Evolutionary conservation across 2,329 filamentous ascomycete species (phyloP).

Genomic region (Cadophora luteo-olivacea): DNA sequence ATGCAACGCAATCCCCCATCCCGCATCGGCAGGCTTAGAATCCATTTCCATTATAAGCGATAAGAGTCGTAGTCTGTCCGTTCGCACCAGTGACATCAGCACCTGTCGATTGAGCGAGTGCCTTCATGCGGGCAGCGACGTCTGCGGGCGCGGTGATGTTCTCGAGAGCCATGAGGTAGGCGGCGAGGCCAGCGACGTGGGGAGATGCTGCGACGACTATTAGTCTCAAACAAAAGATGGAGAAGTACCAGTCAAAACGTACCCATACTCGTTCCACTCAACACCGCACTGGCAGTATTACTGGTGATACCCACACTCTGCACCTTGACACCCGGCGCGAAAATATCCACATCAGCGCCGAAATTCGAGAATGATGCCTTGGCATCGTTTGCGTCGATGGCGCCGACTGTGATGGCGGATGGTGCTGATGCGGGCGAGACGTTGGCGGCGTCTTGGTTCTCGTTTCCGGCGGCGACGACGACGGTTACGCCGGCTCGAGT

Average conservation of each 20-base stretch:
- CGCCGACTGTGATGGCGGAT: slow-evolving; percentile 59
- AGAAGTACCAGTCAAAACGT: slow-evolving; percentile 5
- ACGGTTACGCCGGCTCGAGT: slow-evolving; percentile 56
- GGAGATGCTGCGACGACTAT: slow-evolving; percentile 58
- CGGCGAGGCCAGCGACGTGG: slow-evolving; percentile 71
- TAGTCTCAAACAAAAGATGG: too few species aligned
- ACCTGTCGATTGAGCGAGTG: slow-evolving; percentile 45
- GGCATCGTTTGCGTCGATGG: slow-evolving; percentile 49
- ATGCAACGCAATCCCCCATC: background rate
- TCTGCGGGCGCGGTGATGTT: slow-evolving; percentile 48
- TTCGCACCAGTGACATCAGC: slow-evolving; percentile 48
- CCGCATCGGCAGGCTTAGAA: slow-evolving; percentile 18
- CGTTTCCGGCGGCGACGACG: slow-evolving; percentile 62
- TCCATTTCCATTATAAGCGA: slow-evolving; percentile 61
- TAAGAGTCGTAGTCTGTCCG: slow-evolving; percentile 55
- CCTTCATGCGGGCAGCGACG: slow-evolving; percentile 47
- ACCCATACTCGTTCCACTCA: slow-evolving; percentile 67
- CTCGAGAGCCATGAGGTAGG: slow-evolving; percentile 65
- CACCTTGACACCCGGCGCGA: slow-evolving; percentile 56
- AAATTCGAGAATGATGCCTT: slow-evolving; percentile 58
- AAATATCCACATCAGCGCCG: slow-evolving; percentile 56
- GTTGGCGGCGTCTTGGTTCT: slow-evolving; percentile 47
- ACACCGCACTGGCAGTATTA: slow-evolving; percentile 51
- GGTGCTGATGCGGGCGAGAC: slow-evolving; percentile 57
- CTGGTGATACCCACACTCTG: slow-evolving; percentile 54